Percentiles rank a stretch among this genome's conserved stretches.
Evolutionary conservation across 306 rosid species (phyloP).

Genomic region (Pterocarpus santalinus): DNA sequence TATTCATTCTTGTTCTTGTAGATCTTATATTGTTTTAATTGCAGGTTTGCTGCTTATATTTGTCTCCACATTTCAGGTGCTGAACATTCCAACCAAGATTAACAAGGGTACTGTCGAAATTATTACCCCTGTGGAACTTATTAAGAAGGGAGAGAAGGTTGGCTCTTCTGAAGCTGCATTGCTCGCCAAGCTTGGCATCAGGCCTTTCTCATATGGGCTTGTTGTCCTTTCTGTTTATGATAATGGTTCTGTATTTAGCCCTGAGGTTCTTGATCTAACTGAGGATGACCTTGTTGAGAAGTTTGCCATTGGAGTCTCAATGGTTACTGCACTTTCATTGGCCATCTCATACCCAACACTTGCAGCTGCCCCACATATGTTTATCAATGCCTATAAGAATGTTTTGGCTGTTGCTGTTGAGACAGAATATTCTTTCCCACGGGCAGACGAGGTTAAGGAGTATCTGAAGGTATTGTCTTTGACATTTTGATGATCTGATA

Average conservation of each 20-base stretch:
- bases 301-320: slow-evolving; percentile 79
- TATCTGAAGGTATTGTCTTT: slow-evolving; percentile 62
- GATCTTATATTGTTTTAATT: neutral
- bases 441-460: slow-evolving; percentile 87
- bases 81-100: slow-evolving; percentile 90
- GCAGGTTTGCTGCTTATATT: neutral
- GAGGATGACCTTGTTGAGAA: slow-evolving; percentile 82
- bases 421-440: slow-evolving; percentile 72
- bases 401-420: slow-evolving; percentile 73
- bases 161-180: slow-evolving; percentile 96
- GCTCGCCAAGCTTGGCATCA: slow-evolving; percentile 89
- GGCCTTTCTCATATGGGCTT: slow-evolving; percentile 96
- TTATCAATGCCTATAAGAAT: slow-evolving; percentile 81
- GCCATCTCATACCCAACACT: slow-evolving; percentile 84
- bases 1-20: slow-evolving; percentile 18
- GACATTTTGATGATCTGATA: neutral
- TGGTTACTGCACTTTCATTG: slow-evolving; percentile 79
- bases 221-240: slow-evolving; percentile 78
- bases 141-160: slow-evolving; percentile 94
- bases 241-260: slow-evolving; percentile 83
- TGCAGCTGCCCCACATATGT: slow-evolving; percentile 93
- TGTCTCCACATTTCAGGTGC: slow-evolving; percentile 57
- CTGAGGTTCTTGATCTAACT: slow-evolving; percentile 86
- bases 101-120: slow-evolving; percentile 97
- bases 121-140: slow-evolving; percentile 94